Base-by-base conservation (phyloP, 225 moss, liverwort and hornwort genomes). In the Thuidium tamariscinum region DNA sequence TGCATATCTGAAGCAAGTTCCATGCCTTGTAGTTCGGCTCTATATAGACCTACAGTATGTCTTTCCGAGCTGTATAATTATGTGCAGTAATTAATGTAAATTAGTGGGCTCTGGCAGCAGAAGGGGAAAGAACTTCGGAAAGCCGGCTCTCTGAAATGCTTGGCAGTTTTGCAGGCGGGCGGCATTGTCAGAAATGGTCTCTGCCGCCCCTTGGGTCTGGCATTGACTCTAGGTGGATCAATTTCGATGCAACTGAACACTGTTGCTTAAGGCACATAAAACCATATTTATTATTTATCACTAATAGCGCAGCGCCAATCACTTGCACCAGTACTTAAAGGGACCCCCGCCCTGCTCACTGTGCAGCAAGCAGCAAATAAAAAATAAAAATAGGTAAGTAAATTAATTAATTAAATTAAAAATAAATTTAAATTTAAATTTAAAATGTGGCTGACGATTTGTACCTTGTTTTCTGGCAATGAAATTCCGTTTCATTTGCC, bases 121-220 rank as follows among this genome's bases (percentile, higher is more conserved):
- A 72, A 60, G 37, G 11, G 46, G 52, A 63, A 86, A 63, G 74
- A 51, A 87, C 21, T 7, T 49, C 13, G 86, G 57, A 37, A 71
- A 72, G 62, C 37, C 36, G 67, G 67, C 69, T 39, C 57, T 23
- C 75, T 75, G 54, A 36, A 36, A 36, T 36, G 36, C 75, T 75
- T 36, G 36, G 25, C 36, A 56, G 56, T 85, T 84, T 77, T 66
- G 84, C 68, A 77, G 62, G 23, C 51, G 60, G 66, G 54, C 36
- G 78, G 78, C 68, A 82, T 17, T 76, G 90, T 90, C 82, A 86
- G 90, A 79, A 66, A 57, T 85, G 68, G 88, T 85, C 79, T 83
- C 36, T 79, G 72, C 27, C 85, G 72, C 22, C 85, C 78, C 75
- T 62, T 59, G 80, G 26, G 70, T 39, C 39, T 86, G 78, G 79